Evolutionary conservation across 2,329 filamentous ascomycete genomes (phyloP).

Genomic region (Dothideomycetes sp.): DNA sequence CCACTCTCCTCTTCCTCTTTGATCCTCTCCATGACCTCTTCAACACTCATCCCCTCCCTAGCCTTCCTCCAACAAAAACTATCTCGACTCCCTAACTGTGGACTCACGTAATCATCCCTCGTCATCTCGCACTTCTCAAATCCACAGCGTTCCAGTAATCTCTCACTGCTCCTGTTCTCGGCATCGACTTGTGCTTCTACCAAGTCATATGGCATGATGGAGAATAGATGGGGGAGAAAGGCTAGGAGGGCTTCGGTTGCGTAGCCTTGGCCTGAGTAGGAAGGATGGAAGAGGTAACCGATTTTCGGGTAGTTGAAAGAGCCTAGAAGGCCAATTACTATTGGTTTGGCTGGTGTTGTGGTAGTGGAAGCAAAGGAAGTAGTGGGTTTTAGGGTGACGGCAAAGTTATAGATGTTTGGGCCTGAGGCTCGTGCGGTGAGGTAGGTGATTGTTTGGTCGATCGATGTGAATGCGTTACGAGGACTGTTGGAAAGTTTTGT

Average conservation of each 20-base stretch:
- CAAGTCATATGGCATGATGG: conserved; percentile 1
- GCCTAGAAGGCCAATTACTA: conserved; percentile 17
- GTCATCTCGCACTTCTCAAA: conserved; percentile 1
- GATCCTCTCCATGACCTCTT: neutral
- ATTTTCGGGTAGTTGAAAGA: conserved; percentile 15
- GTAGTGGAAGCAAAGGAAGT: neutral
- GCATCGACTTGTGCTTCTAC: conserved; percentile 5
- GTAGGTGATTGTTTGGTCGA: conserved; percentile 5
- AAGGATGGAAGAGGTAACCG: conserved; percentile 17
- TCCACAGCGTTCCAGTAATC: conserved; percentile 10
- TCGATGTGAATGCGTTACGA: neutral
- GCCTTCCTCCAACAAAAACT: conserved; percentile 4
- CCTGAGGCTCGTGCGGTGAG: conserved; percentile 1
- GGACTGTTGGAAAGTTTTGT: neutral
- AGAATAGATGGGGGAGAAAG: conserved; percentile 6
- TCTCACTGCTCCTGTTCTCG: conserved; percentile 9
- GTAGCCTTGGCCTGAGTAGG: conserved; percentile 15
- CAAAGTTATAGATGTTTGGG: conserved; percentile 9
- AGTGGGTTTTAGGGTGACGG: neutral
- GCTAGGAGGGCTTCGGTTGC: conserved; percentile 18
- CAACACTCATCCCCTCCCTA: neutral
- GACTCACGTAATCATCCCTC: neutral
- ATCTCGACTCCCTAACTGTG: conserved; percentile 2
- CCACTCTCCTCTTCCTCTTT: neutral
- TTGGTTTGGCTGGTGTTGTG: neutral